Conservation (phyloP, 345 rosid species). For the Luvunga scandens region DNA sequence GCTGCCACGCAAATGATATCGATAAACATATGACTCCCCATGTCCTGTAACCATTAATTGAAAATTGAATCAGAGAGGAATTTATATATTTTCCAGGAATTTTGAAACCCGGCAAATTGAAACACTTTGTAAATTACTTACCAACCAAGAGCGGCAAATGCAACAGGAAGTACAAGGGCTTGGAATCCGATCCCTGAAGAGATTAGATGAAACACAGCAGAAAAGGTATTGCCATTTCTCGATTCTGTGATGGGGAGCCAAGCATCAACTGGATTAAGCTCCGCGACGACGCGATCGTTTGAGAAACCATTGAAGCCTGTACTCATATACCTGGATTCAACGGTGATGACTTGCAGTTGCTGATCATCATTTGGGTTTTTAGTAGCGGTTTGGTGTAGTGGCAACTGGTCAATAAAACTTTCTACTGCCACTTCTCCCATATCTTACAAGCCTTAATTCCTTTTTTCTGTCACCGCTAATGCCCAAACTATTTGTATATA, state of each 20-base stretch:
- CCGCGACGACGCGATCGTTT: background rate
- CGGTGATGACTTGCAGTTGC: constrained; percentile 6
- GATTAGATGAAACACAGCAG: constrained; percentile 30
- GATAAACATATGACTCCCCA: constrained; percentile 41
- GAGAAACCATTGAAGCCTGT: background rate
- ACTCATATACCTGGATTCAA: background rate
- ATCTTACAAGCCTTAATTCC: background rate
- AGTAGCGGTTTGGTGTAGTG: background rate
- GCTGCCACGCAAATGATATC: constrained; percentile 37
- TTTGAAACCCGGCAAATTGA: background rate
- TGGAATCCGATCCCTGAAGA: constrained; percentile 47
- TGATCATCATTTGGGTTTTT: background rate
- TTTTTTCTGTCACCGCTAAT: background rate
- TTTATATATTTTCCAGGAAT: background rate
- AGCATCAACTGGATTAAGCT: constrained; percentile 16
- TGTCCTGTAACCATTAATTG: constrained; percentile 28
- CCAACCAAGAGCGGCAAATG: constrained; percentile 48
- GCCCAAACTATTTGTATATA: background rate
- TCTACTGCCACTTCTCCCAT: constrained; percentile 10
- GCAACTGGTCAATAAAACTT: background rate
- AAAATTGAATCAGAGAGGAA: background rate
- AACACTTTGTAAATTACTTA: constrained; percentile 2
- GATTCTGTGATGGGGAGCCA: constrained; percentile 59
- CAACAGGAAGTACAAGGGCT: constrained; percentile 43
- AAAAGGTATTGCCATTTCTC: constrained; percentile 27